Evolutionary conservation across 2,329 filamentous ascomycete genomes (phyloP).

Genomic region (Blastomyces silverae): DNA sequence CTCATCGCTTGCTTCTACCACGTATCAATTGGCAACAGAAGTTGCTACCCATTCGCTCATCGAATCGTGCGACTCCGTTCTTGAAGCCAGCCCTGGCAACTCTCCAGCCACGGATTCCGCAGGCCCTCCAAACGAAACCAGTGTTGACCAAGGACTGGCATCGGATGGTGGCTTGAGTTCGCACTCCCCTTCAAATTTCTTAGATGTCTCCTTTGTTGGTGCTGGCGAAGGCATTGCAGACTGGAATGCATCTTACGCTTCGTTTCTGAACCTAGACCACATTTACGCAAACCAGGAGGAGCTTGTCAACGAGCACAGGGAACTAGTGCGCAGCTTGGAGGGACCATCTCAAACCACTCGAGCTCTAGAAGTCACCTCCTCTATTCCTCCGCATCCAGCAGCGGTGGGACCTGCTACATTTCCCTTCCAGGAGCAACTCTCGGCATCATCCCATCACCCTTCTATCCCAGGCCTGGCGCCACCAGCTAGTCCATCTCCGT

Average conservation of each 20-base stretch:
- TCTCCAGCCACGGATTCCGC: background rate
- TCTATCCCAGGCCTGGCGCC: background rate
- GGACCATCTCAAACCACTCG: background rate
- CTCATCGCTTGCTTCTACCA: background rate
- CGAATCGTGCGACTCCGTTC: background rate
- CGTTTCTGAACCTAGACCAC: constrained; percentile 7
- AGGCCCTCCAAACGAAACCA: background rate
- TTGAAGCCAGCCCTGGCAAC: background rate
- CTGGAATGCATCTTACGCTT: constrained; percentile 6
- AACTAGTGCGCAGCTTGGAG: background rate
- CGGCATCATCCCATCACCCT: background rate
- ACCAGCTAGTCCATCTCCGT: background rate
- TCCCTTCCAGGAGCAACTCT: background rate
- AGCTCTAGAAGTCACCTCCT: background rate
- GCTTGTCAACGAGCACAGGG: constrained; percentile 4
- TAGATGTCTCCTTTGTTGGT: background rate
- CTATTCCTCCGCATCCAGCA: background rate
- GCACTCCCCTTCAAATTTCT: background rate
- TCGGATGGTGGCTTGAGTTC: background rate
- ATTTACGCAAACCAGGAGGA: constrained; percentile 11
- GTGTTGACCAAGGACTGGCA: background rate
- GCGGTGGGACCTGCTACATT: background rate
- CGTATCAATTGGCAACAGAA: background rate
- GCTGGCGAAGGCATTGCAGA: background rate
- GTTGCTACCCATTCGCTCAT: too few relatives aligned